Evolutionary conservation across 139 green algal genomes (phyloP).

Genomic region (Diplosphaera chodatii): DNA sequence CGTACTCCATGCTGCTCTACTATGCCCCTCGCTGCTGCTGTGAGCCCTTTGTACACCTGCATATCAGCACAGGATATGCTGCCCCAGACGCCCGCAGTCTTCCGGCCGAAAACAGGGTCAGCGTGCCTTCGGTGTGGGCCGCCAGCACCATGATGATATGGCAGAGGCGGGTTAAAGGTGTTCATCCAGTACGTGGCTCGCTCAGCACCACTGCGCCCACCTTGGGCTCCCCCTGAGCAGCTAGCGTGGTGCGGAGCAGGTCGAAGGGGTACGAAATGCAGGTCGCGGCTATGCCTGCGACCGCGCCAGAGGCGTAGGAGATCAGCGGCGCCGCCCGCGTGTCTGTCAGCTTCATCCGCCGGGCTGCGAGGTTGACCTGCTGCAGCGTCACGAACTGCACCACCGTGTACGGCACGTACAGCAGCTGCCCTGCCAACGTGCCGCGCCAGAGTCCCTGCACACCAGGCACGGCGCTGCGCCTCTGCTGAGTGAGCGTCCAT

Average conservation of each 20-base stretch:
- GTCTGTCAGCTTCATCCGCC: constrained; percentile 5
- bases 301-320: constrained; percentile 76
- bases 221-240: constrained; percentile 91
- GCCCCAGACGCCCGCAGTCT: too few relatives aligned
- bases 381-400: constrained; percentile 92
- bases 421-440: constrained; percentile 84
- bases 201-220: constrained; percentile 30
- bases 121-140: too few relatives aligned
- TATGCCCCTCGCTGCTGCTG: constrained; percentile 57
- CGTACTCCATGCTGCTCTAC: constrained; percentile 33
- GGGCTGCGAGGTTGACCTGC: constrained; percentile 45
- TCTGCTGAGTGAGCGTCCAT: too few relatives aligned
- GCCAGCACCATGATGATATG: too few relatives aligned
- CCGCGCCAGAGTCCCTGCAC: constrained; percentile 92
- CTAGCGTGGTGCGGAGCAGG: constrained; percentile 92
- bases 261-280: constrained; percentile 96
- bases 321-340: constrained; percentile 28
- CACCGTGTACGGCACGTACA: constrained; percentile 94
- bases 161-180: too few relatives aligned
- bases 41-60: constrained; percentile 75
- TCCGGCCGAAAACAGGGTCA: too few relatives aligned
- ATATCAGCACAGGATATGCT: too few relatives aligned
- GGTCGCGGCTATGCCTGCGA: constrained; percentile 85
- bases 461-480: too few relatives aligned
- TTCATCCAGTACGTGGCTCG: too few relatives aligned